Percentiles rank a stretch among this genome's conserved stretches.
These are phyloP conservation scores for Austropuccinia psidii DNA, from an alignment of 1,284 basidiomycete genomes.

Conservation along the genomic window DNA sequence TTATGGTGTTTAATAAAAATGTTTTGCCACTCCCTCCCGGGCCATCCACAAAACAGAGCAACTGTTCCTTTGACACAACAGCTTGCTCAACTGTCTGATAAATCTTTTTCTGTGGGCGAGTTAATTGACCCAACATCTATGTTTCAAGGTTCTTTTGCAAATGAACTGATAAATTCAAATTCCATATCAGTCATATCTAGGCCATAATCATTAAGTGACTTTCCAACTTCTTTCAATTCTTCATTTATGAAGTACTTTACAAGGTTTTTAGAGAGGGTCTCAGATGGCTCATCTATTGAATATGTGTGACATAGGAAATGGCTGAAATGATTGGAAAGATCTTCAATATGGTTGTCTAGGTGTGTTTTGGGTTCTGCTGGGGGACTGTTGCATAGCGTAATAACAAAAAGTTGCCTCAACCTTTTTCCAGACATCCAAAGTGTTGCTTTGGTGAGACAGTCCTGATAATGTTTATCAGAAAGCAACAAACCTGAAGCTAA, in stretches of 20 bases:
- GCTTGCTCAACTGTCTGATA: slow-evolving; percentile 48
- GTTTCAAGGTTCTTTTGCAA: slow-evolving; percentile 42
- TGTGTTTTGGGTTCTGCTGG: too few relatives aligned
- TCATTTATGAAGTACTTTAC: too few relatives aligned
- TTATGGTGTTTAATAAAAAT: slow-evolving; percentile 51
- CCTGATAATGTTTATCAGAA: slow-evolving; percentile 41
- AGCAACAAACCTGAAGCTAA: background rate
- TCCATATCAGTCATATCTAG: slow-evolving; percentile 51
- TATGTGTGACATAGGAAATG: slow-evolving; percentile 45
- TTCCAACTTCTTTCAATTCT: too few relatives aligned
- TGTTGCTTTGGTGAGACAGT: too few relatives aligned
- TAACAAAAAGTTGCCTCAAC: slow-evolving; percentile 51
- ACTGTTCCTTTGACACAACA: slow-evolving; percentile 47
- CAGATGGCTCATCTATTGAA: too few relatives aligned
- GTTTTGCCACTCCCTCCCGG: slow-evolving; percentile 54
- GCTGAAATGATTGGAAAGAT: slow-evolving; percentile 49
- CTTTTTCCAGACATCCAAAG: slow-evolving; percentile 44
- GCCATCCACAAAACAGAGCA: slow-evolving; percentile 52
- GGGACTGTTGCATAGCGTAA: too few relatives aligned
- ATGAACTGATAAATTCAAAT: slow-evolving; percentile 44
- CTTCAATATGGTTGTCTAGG: too few relatives aligned
- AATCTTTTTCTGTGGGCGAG: slow-evolving; percentile 46
- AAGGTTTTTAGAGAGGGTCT: too few relatives aligned
- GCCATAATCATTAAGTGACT: too few relatives aligned
- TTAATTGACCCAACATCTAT: slow-evolving; percentile 46